phyloP scores from a whole-genome alignment of 805 yeast genomes.

The Ogataea ramenticola region DNA sequence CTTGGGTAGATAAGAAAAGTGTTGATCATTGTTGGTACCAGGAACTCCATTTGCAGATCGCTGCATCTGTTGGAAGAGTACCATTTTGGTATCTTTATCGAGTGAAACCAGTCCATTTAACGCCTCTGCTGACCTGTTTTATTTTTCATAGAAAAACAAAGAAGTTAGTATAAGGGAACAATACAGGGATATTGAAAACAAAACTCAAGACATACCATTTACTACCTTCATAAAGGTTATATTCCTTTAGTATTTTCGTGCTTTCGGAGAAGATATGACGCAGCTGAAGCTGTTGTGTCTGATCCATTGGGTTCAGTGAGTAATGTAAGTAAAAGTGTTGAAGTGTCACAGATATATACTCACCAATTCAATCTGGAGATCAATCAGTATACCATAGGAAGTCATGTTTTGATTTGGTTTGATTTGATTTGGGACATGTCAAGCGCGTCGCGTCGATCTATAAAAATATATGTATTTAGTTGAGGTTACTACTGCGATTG shows the following conservation, averaged over 20 bases:
- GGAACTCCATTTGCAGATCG: not conserved
- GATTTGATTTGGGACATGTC: no score
- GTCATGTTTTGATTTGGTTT: no score
- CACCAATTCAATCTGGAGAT: no score
- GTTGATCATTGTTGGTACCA: no score
- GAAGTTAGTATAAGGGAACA: not conserved
- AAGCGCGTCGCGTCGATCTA: no score
- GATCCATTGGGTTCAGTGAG: slow-evolving; percentile 17
- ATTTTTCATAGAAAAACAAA: not conserved
- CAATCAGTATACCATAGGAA: no score
- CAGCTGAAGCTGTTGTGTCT: slow-evolving; percentile 19
- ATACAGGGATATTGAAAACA: not conserved
- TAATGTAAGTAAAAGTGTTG: no score
- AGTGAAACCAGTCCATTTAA: slow-evolving; percentile 44
- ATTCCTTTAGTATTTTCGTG: slow-evolving; percentile 37
- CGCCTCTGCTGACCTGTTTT: slow-evolving; percentile 58
- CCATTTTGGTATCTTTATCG: slow-evolving; percentile 13
- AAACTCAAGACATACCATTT: slow-evolving; percentile 48
- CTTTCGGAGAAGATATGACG: slow-evolving; percentile 31
- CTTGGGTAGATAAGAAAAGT: slow-evolving; percentile 8
- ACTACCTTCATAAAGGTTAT: slow-evolving; percentile 62
- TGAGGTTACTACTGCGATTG: no score
- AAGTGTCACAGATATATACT: no score
- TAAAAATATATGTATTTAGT: no score
- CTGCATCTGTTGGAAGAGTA: slow-evolving; percentile 14